Evolutionary conservation across 176 grass and related monocot genomes (phyloP).

Genomic region (Eragrostis curvula): DNA sequence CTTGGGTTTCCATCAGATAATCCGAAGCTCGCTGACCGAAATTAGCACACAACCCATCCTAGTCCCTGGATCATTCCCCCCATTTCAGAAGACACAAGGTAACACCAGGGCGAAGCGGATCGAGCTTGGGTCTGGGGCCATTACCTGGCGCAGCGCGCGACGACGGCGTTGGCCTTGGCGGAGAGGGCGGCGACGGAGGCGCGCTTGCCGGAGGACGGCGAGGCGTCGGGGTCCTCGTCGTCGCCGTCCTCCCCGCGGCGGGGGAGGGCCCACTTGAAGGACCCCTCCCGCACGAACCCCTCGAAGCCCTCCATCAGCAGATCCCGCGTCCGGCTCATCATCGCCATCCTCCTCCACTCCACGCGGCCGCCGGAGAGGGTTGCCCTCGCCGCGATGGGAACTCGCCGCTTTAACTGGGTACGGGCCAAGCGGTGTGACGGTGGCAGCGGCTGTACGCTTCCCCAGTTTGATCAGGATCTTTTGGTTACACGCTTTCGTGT

Average conservation of each 20-base stretch:
- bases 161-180: slow-evolving; percentile 70
- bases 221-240: slow-evolving; percentile 60
- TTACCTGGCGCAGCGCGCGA: slow-evolving; percentile 85
- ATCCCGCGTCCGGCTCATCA: slow-evolving; percentile 92
- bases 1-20: neutral
- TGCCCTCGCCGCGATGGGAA: neutral
- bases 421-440: slow-evolving; percentile 13
- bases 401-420: slow-evolving; percentile 16
- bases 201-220: slow-evolving; percentile 52
- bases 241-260: slow-evolving; percentile 62
- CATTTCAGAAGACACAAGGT: neutral
- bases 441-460: neutral
- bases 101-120: neutral
- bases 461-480: neutral
- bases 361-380: slow-evolving; percentile 10
- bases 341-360: slow-evolving; percentile 75
- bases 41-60: neutral
- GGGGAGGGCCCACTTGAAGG: slow-evolving; percentile 84
- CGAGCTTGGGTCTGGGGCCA: neutral
- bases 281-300: slow-evolving; percentile 80
- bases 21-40: neutral
- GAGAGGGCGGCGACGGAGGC: slow-evolving; percentile 73
- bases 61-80: neutral
- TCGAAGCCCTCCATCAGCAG: slow-evolving; percentile 76
- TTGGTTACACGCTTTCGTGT: neutral